Conservation (phyloP, 306 rosid species). For the Cucurbita argyrosperma region DNA sequence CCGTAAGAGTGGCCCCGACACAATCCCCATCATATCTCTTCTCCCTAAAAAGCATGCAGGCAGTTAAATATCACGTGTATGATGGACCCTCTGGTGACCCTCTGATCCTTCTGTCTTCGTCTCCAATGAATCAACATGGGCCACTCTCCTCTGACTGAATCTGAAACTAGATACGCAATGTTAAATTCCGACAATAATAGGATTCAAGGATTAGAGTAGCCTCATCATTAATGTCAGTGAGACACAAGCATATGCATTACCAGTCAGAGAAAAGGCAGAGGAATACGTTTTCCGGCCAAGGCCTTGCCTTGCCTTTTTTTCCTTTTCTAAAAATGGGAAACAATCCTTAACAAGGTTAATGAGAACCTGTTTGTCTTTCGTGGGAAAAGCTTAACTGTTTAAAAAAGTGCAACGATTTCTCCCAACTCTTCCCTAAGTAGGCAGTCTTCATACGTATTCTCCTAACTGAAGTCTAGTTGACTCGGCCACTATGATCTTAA, state of each 20-base stretch:
- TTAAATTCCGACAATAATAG: conserved; percentile 35
- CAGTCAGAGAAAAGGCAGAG: conserved; percentile 18
- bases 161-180: conserved; percentile 41
- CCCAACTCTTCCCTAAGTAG: conserved; percentile 47
- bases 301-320: neutral
- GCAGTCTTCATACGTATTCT: conserved; percentile 62
- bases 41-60: conserved; percentile 29
- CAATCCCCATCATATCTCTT: conserved; percentile 26
- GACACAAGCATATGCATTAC: conserved; percentile 21
- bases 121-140: conserved; percentile 28
- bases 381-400: conserved; percentile 51
- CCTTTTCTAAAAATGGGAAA: conserved; percentile 36
- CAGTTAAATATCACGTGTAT: conserved; percentile 59
- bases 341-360: conserved; percentile 28
- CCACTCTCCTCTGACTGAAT: conserved; percentile 37
- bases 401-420: conserved; percentile 61
- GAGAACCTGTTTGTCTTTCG: conserved; percentile 26
- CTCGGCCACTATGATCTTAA: conserved; percentile 34
- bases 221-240: conserved; percentile 32
- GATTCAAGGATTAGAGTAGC: conserved; percentile 7
- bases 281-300: conserved; percentile 17
- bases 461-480: conserved; percentile 44
- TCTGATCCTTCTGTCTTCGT: conserved; percentile 27
- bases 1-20: conserved; percentile 30
- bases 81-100: conserved; percentile 53